Base-by-base conservation (phyloP, 495 filamentous ascomycete genomes). In the Aspergillus ellipticus region DNA sequence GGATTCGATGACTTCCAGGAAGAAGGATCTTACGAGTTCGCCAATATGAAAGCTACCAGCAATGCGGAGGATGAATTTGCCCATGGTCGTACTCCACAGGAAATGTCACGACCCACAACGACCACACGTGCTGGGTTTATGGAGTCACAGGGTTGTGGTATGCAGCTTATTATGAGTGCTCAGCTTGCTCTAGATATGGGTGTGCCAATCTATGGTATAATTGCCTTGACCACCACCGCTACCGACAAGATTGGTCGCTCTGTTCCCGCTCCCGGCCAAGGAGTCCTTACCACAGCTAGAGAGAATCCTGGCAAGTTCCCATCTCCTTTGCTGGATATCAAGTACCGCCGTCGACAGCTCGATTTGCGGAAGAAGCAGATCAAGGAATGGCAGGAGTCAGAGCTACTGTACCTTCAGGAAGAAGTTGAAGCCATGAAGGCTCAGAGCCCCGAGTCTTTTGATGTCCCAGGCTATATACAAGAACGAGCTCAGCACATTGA, bases 1-100 rank as follows among this genome's bases (percentile, higher is more conserved):
- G 94, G 94, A 50, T 96, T 97, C 68, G 94, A 99, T 76, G 94
- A 99, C 74, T 97, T 99, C 81, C 91, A 95, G 61, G 94, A 99
- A 74, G 94, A 99, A 76, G 94, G 95, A 49, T 97, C 94, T 4
- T 97, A 96, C 62, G 94, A 99, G 72, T 99, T 99, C 67, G 94
- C 94, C 79, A 99, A 99, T 76, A 99, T 99, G 94, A 95, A 96
- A 74, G 94, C 94, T 29, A 99, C 94, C 42, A 96, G 89, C 80
- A 99, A 97, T 62, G 90, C 92, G 21, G 87, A 96, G 51, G 91
- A 97, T 57, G 94, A 97, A 66, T 89, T 97, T 64, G 91, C 89
- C 6, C 93, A 97, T 62, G 94, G 94, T 31, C 89, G 94, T 59
- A 96, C 94, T 31, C 95, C 94, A 0, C 84, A 85, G 66, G 94